Evolutionary conservation across 495 filamentous ascomycete genomes (phyloP).

Genomic region (Penicillium subrubescens): DNA sequence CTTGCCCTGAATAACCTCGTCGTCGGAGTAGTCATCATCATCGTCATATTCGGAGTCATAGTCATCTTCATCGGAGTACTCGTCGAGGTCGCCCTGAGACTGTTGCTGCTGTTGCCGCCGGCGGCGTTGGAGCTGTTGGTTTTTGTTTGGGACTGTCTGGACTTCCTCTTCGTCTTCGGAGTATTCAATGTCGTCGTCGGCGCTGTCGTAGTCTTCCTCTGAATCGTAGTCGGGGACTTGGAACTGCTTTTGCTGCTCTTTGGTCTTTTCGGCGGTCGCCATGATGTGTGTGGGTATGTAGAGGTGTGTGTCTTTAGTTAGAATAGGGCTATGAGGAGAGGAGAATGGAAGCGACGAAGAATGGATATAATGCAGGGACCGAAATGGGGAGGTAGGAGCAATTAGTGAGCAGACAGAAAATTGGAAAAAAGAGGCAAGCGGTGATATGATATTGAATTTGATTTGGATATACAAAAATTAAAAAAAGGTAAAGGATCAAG

Average conservation of each 20-base stretch:
- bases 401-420: neutral
- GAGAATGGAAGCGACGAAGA: neutral
- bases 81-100: slow-evolving; percentile 24
- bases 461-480: neutral
- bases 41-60: slow-evolving; percentile 50
- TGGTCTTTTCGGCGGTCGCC: slow-evolving; percentile 44
- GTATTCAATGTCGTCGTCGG: slow-evolving; percentile 35
- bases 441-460: slow-evolving; percentile 18
- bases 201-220: slow-evolving; percentile 43
- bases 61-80: slow-evolving; percentile 56
- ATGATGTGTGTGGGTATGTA: slow-evolving; percentile 26
- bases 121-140: slow-evolving; percentile 35
- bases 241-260: slow-evolving; percentile 35
- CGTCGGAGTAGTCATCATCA: slow-evolving; percentile 40
- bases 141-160: slow-evolving; percentile 19
- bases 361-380: slow-evolving; percentile 1
- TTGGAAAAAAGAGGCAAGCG: slow-evolving; percentile 12
- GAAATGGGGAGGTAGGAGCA: neutral
- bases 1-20: slow-evolving; percentile 27
- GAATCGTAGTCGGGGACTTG: slow-evolving; percentile 40
- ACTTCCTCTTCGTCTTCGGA: slow-evolving; percentile 35
- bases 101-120: slow-evolving; percentile 21
- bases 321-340: neutral
- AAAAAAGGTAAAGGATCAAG: neutral
- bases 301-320: neutral